Percentiles rank a stretch among this genome's conserved stretches.
phyloP scores from a whole-genome alignment of 192 early-diverging fungal genomes.

The Funneliformis geosporum region DNA sequence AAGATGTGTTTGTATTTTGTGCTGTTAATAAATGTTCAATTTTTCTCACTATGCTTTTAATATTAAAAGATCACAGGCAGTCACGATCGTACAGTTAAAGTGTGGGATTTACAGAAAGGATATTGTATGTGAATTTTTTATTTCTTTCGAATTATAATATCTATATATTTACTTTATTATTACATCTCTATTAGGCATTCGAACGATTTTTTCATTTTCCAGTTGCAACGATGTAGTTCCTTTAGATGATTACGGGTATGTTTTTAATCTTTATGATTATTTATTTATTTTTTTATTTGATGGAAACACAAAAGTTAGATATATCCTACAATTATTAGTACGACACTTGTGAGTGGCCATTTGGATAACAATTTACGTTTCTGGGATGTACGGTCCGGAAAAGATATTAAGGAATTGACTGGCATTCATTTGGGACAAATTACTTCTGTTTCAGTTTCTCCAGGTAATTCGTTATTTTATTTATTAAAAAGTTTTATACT shows the following conservation, averaged over 20 bases:
- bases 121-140: conserved; percentile 62
- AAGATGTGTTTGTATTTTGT: conserved; percentile 8
- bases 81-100: conserved; percentile 94
- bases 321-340: conserved; percentile 43
- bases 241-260: conserved; percentile 72
- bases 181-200: conserved; percentile 51
- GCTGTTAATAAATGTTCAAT: not conserved
- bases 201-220: conserved; percentile 91
- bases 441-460: conserved; percentile 77
- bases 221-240: conserved; percentile 91
- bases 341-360: conserved; percentile 87
- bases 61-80: conserved; percentile 75
- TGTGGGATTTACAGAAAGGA: conserved; percentile 92
- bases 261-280: not conserved
- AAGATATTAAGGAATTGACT: conserved; percentile 80
- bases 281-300: too few relatives aligned
- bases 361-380: conserved; percentile 90
- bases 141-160: not conserved
- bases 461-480: conserved; percentile 49
- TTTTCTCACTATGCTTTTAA: not conserved
- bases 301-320: not conserved
- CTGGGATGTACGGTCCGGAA: conserved; percentile 86
- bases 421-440: conserved; percentile 87
- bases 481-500: not conserved
- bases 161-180: conserved; percentile 2